Percentiles rank a stretch among this genome's conserved stretches.
These are phyloP conservation scores for Colletotrichum cereale DNA, from an alignment of 2,329 filamentous ascomycete genomes.

Conservation along the genomic window DNA sequence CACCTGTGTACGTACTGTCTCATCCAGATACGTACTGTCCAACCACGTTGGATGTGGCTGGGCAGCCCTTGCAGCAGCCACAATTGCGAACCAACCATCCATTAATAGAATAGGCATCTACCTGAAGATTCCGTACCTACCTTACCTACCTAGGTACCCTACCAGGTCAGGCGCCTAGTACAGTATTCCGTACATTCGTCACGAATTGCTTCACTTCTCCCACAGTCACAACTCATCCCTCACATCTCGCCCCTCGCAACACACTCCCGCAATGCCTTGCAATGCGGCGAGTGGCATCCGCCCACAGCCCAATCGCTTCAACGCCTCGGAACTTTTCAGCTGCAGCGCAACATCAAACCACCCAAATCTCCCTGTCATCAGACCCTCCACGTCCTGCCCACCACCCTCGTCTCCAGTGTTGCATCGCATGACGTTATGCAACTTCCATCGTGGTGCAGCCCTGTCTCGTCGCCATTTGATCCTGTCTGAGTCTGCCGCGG, in stretches of 20 bases:
- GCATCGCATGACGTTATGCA: slow-evolving; percentile 17
- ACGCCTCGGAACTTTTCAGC: slow-evolving; percentile 34
- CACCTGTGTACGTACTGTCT: not conserved
- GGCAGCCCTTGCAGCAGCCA: slow-evolving; percentile 1
- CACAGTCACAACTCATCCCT: not conserved
- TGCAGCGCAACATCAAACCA: slow-evolving; percentile 31
- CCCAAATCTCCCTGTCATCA: slow-evolving; percentile 6
- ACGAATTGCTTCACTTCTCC: not conserved
- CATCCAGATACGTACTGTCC: not conserved
- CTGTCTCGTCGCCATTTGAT: slow-evolving; percentile 32
- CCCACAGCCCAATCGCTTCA: slow-evolving; percentile 22
- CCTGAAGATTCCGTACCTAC: no score
- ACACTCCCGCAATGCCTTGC: not conserved
- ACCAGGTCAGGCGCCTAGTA: no score
- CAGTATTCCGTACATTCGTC: not conserved
- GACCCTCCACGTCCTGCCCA: not conserved
- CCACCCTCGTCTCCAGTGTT: slow-evolving; percentile 4
- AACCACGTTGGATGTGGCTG: not conserved
- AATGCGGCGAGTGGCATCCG: not conserved
- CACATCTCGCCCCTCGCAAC: not conserved
- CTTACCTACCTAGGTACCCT: not conserved
- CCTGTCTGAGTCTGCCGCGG: slow-evolving; percentile 34
- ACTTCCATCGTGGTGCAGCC: not conserved
- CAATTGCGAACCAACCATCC: not conserved
- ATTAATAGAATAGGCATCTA: not conserved